phyloP scores from a whole-genome alignment of 1,284 basidiomycete genomes.

The Pseudozyma pruni region DNA sequence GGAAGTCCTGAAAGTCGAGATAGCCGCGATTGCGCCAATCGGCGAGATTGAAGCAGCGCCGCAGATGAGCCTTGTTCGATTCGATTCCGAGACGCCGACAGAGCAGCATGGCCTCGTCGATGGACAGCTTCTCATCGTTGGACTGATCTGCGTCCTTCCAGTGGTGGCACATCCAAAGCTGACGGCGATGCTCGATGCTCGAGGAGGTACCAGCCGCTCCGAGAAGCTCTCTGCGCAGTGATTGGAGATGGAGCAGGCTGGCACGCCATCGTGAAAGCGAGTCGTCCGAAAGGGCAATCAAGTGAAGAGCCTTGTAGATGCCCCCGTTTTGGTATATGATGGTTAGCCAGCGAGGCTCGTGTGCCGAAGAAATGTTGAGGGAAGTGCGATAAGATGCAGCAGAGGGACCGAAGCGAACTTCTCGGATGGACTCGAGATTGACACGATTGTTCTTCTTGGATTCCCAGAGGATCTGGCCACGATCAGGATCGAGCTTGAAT shows the following conservation, averaged over 20 bases:
- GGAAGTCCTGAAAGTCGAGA: conserved; percentile 86
- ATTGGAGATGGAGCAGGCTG: conserved; percentile 70
- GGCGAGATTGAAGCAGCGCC: conserved; percentile 79
- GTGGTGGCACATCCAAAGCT: conserved; percentile 82
- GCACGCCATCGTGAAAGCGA: conserved; percentile 73
- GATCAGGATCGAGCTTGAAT: conserved; percentile 81
- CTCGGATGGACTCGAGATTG: conserved; percentile 88
- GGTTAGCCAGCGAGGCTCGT: conserved; percentile 76
- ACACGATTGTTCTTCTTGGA: conserved; percentile 80
- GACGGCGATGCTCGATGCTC: conserved; percentile 74
- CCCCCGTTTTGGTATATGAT: conserved; percentile 80
- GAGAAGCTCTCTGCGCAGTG: conserved; percentile 55
- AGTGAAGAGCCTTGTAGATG: conserved; percentile 89
- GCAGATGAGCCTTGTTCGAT: conserved; percentile 75
- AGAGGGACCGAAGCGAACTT: conserved; percentile 82
- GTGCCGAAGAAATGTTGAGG: conserved; percentile 72
- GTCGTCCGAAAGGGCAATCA: conserved; percentile 80
- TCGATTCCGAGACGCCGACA: conserved; percentile 81
- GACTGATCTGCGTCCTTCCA: conserved; percentile 79
- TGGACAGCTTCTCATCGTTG: conserved; percentile 76
- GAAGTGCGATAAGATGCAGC: conserved; percentile 82
- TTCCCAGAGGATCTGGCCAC: conserved; percentile 84
- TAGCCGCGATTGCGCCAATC: conserved; percentile 76
- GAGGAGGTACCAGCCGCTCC: conserved; percentile 55
- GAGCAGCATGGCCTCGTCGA: conserved; percentile 79